Evolutionary conservation across 495 filamentous ascomycete species (phyloP).

Genomic region (Geopyxis carbonaria): DNA sequence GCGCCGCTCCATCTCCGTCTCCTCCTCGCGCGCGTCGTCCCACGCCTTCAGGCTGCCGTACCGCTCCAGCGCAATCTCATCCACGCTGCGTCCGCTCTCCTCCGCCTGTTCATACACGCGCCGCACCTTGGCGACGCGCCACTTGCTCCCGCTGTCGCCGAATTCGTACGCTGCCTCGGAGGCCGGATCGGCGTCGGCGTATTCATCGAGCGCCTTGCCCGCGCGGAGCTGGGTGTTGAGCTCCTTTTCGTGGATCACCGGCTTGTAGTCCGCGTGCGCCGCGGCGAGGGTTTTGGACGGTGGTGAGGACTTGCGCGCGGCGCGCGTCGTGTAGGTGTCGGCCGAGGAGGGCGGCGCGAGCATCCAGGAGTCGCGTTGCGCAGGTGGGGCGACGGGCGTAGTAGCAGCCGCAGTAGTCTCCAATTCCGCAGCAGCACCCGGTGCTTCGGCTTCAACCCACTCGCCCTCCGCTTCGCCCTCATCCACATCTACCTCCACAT

Average conservation of each 20-base stretch:
- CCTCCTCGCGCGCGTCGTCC: slow-evolving; percentile 87
- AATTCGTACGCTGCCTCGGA: slow-evolving; percentile 53
- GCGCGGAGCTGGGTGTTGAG: slow-evolving; percentile 56
- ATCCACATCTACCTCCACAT: slow-evolving; percentile 24
- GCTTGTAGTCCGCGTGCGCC: slow-evolving; percentile 50
- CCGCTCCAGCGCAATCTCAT: slow-evolving; percentile 64
- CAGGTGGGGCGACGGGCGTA: slow-evolving; percentile 11
- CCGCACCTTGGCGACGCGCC: slow-evolving; percentile 90
- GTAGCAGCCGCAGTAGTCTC: slow-evolving; percentile 28
- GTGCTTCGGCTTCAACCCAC: slow-evolving; percentile 31
- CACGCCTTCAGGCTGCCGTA: slow-evolving; percentile 72
- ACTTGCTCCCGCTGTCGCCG: slow-evolving; percentile 74
- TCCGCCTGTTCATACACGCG: slow-evolving; percentile 67
- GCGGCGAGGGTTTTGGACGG: slow-evolving; percentile 31
- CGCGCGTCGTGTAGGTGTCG: slow-evolving; percentile 68
- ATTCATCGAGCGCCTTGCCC: slow-evolving; percentile 36
- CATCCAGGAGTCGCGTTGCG: slow-evolving; percentile 83
- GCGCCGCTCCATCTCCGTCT: slow-evolving; percentile 75
- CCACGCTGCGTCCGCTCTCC: slow-evolving; percentile 49
- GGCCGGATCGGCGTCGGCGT: slow-evolving; percentile 33
- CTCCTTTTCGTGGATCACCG: slow-evolving; percentile 66
- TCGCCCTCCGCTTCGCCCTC: too few relatives aligned
- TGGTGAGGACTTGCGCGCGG: slow-evolving; percentile 35
- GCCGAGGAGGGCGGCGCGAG: slow-evolving; percentile 63
- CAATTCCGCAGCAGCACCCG: slow-evolving; percentile 30